Conservation (phyloP, 768 basidiomycete genomes). For the Tephrocybe sp. region DNA sequence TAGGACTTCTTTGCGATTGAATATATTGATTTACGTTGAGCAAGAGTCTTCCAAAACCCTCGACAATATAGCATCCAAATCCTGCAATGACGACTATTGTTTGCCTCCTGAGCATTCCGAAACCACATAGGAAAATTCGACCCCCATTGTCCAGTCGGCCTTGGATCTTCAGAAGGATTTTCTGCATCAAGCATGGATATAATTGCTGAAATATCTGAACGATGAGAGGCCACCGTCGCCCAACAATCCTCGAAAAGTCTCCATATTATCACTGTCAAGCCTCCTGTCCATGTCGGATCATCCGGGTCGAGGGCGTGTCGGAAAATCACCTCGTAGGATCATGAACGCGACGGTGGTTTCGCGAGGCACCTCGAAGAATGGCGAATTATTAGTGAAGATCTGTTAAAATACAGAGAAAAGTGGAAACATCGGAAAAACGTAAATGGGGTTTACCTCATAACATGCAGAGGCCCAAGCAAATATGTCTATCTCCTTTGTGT, state of each 20-base stretch:
- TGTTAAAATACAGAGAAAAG: background rate
- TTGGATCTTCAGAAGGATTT: background rate
- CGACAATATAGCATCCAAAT: background rate
- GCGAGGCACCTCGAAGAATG: background rate
- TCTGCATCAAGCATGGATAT: background rate
- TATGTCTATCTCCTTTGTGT: background rate
- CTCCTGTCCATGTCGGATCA: constrained; percentile 3
- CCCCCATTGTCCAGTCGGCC: background rate
- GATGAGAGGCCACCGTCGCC: background rate
- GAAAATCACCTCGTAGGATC: background rate
- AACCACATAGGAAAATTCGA: background rate
- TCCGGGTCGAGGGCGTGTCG: background rate
- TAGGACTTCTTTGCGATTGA: no score
- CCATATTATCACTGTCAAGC: constrained; percentile 6
- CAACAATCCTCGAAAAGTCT: constrained; percentile 3
- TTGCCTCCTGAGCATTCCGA: background rate
- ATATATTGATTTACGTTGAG: no score
- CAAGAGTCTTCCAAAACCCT: background rate
- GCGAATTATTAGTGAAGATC: background rate
- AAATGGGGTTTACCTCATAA: background rate
- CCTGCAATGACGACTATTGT: background rate
- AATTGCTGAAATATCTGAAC: background rate
- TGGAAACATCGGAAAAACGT: background rate
- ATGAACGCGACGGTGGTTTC: background rate
- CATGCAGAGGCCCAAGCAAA: background rate